phyloP scores from a whole-genome alignment of 305 asterid species.

The Withania somnifera region DNA sequence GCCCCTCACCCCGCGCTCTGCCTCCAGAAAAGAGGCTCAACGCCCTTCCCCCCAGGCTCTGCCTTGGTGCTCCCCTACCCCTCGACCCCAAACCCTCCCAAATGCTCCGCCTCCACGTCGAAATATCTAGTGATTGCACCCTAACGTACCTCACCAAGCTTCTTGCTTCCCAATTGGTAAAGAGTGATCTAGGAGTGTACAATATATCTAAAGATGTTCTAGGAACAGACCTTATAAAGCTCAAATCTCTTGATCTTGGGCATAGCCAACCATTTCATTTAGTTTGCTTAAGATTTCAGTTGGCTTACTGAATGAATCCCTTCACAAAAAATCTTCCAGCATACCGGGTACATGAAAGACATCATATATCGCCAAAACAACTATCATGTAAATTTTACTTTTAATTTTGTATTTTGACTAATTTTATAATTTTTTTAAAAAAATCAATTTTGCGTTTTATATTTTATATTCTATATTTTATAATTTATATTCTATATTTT shows the following conservation, averaged over 20 bases:
- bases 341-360: constrained; percentile 4
- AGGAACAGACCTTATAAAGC: constrained; percentile 11
- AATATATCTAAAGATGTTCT: background rate
- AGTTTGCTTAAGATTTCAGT: constrained; percentile 3
- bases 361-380: background rate
- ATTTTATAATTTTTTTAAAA: too few relatives aligned
- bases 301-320: constrained; percentile 4
- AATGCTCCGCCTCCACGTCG: too few relatives aligned
- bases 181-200: background rate
- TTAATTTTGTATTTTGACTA: too few relatives aligned
- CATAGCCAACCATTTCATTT: constrained; percentile 15
- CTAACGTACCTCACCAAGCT: background rate
- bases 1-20: too few relatives aligned
- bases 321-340: constrained; percentile 14
- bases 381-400: constrained; percentile 9
- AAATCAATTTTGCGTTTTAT: too few relatives aligned
- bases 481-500: too few relatives aligned
- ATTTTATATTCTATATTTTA: too few relatives aligned
- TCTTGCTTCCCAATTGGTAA: background rate
- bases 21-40: too few relatives aligned
- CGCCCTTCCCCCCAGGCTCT: too few relatives aligned
- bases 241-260: constrained; percentile 13
- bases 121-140: background rate
- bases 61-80: too few relatives aligned
- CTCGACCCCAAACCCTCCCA: too few relatives aligned